Percentiles rank a stretch among this genome's conserved stretches.
Evolutionary conservation across 1,284 basidiomycete species (phyloP).

Genomic region (Cerrena zonata): DNA sequence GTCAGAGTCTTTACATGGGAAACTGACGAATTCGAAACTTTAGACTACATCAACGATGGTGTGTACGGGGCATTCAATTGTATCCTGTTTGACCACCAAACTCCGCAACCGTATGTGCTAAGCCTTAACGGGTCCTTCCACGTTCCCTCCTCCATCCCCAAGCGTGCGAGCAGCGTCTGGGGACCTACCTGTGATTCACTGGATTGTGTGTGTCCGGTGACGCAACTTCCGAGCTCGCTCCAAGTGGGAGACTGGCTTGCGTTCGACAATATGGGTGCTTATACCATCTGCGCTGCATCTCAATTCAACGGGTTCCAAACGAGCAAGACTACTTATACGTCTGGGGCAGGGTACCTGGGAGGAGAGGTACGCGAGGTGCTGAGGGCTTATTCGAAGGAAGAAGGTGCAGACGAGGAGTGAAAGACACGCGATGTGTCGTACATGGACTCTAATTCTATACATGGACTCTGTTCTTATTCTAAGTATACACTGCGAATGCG

Average conservation of each 20-base stretch:
- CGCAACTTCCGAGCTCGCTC: constrained; percentile 47
- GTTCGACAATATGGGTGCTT: constrained; percentile 77
- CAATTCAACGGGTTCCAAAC: constrained; percentile 63
- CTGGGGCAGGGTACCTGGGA: constrained; percentile 33
- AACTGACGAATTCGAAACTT: constrained; percentile 14
- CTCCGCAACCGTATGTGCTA: constrained; percentile 67
- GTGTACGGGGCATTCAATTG: constrained; percentile 98
- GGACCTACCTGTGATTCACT: constrained; percentile 74
- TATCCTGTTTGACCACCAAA: constrained; percentile 76
- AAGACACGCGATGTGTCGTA: background rate
- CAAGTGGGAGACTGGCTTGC: constrained; percentile 75
- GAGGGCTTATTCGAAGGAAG: constrained; percentile 24
- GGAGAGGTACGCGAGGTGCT: constrained; percentile 34
- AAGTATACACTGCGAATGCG: too few relatives aligned
- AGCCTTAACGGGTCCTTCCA: constrained; percentile 35
- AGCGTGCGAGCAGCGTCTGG: constrained; percentile 57
- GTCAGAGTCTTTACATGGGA: constrained; percentile 3
- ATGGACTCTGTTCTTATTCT: background rate
- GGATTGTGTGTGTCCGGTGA: constrained; percentile 55
- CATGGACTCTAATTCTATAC: background rate
- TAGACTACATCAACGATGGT: constrained; percentile 96
- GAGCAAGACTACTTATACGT: constrained; percentile 40
- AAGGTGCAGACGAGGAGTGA: constrained; percentile 10
- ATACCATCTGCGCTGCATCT: constrained; percentile 72
- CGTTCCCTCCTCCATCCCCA: constrained; percentile 43